phyloP scores from a whole-genome alignment of 1,284 basidiomycete species.

The Naganishia albida region DNA sequence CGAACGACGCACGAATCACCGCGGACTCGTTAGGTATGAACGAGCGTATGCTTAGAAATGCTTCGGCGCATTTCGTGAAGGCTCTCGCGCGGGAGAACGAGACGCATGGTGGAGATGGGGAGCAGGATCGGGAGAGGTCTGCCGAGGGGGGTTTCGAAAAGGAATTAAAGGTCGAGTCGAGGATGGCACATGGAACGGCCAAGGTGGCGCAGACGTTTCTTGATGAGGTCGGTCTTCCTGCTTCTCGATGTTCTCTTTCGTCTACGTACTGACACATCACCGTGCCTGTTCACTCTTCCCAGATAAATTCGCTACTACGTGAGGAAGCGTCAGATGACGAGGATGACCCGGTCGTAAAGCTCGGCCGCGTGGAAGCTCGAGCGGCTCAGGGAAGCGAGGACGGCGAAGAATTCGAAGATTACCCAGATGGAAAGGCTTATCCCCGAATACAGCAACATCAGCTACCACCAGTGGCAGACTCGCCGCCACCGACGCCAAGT shows the following conservation, averaged over 20 bases:
- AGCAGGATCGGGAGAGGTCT: background rate
- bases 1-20: background rate
- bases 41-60: slow-evolving; percentile 16
- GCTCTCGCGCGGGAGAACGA: slow-evolving; percentile 19
- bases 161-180: background rate
- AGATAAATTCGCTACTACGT: slow-evolving; percentile 21
- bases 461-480: background rate
- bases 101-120: background rate
- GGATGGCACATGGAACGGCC: slow-evolving; percentile 14
- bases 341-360: background rate
- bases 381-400: background rate
- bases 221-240: slow-evolving; percentile 3
- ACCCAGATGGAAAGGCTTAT: background rate
- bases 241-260: background rate
- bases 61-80: slow-evolving; percentile 11
- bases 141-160: background rate
- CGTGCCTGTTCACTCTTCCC: background rate
- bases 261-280: background rate
- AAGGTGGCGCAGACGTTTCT: slow-evolving; percentile 20
- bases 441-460: background rate
- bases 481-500: slow-evolving; percentile 8
- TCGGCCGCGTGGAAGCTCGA: background rate
- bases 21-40: slow-evolving; percentile 14
- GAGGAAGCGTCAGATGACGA: slow-evolving; percentile 23
- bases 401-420: background rate